Conservation (phyloP, 495 filamentous ascomycete genomes). For the Hypoxylon trugodes region DNA sequence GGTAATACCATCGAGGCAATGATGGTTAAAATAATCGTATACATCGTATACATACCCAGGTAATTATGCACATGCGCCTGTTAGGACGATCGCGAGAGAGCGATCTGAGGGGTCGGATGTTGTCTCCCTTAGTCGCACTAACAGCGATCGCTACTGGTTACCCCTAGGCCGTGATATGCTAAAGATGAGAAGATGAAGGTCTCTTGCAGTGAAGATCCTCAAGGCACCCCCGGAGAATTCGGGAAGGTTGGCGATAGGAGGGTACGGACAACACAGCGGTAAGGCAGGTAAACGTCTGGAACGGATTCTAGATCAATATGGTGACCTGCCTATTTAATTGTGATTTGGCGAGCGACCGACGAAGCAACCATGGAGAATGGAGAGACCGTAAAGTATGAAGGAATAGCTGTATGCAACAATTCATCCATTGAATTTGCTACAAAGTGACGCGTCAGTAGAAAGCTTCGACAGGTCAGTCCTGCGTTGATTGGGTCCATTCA, state of each 20-base stretch:
- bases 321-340: constrained; percentile 37
- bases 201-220: constrained; percentile 45
- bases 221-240: constrained; percentile 44
- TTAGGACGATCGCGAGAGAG: constrained; percentile 13
- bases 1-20: constrained; percentile 14
- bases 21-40: constrained; percentile 26
- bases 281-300: constrained; percentile 13
- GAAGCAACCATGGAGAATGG: constrained; percentile 19
- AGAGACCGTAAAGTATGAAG: constrained; percentile 19
- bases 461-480: constrained; percentile 15
- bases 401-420: constrained; percentile 26
- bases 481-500: constrained; percentile 27
- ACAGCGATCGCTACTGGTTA: constrained; percentile 31
- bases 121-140: constrained; percentile 22
- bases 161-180: constrained; percentile 14
- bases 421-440: constrained; percentile 8
- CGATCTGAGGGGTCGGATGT: constrained; percentile 30
- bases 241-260: constrained; percentile 40
- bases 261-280: constrained; percentile 23
- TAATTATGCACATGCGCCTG: constrained; percentile 25
- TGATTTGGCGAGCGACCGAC: constrained; percentile 18
- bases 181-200: constrained; percentile 25
- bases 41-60: no score
- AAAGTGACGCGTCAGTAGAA: constrained; percentile 41
- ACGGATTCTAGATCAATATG: constrained; percentile 32